A percentile compares a stretch with the other conserved stretches of the same genome.
phyloP scores from a whole-genome alignment of 139 green algal species.

The Chlamydomonas eustigma region DNA sequence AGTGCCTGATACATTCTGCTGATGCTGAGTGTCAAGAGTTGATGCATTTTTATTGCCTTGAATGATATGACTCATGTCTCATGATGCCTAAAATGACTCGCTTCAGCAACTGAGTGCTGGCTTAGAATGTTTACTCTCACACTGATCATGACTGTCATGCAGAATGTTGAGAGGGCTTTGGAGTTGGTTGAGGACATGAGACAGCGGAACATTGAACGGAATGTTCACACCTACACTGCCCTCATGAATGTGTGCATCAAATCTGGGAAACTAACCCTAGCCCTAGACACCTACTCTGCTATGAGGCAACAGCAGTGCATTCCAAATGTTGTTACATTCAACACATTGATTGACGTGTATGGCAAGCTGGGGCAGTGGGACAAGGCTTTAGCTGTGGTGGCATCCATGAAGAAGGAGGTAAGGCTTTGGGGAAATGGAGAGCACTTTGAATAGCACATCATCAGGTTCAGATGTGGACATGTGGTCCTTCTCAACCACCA shows the following conservation, averaged over 20 bases:
- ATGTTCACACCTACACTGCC: slow-evolving; percentile 77
- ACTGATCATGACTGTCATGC: slow-evolving; percentile 2
- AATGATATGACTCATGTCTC: not conserved
- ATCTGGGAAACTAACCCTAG: slow-evolving; percentile 52
- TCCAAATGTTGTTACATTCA: slow-evolving; percentile 53
- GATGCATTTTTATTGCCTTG: not conserved
- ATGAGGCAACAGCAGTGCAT: slow-evolving; percentile 48
- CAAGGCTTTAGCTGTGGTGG: slow-evolving; percentile 49
- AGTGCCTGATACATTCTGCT: not conserved
- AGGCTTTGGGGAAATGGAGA: too few species aligned
- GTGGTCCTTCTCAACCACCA: too few species aligned
- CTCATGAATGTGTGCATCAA: slow-evolving; percentile 91
- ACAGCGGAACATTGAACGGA: slow-evolving; percentile 45
- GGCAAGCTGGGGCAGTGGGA: slow-evolving; percentile 73
- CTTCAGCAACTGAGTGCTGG: not conserved
- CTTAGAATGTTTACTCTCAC: not conserved
- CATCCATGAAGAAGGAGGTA: slow-evolving; percentile 43
- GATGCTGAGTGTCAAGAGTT: not conserved
- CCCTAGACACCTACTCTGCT: slow-evolving; percentile 64
- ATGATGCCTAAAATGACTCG: not conserved
- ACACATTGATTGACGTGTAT: slow-evolving; percentile 62
- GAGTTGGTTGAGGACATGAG: slow-evolving; percentile 61
- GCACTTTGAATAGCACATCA: too few species aligned
- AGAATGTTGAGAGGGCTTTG: slow-evolving; percentile 69
- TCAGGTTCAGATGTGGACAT: too few species aligned